Percentiles rank a stretch among this genome's conserved stretches.
These are phyloP conservation scores for Phytophthora constricta DNA, from an alignment of 352 stramenopile species.

Conservation along the genomic window DNA sequence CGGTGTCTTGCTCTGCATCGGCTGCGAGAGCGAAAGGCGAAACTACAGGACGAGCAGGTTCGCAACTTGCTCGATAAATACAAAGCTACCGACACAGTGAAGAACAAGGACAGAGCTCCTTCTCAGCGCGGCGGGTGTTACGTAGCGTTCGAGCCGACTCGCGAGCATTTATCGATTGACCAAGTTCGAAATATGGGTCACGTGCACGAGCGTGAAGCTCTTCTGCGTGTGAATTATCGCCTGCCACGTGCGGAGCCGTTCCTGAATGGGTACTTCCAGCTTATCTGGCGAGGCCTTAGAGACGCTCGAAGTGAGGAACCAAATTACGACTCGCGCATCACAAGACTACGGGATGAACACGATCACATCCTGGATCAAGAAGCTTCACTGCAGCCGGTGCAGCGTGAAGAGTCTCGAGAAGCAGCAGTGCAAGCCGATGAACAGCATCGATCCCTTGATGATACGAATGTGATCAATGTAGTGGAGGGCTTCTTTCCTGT, in stretches of 20 bases:
- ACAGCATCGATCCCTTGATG: constrained; percentile 19
- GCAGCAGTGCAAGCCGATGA: constrained; percentile 7
- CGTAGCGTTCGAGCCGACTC: constrained; percentile 49
- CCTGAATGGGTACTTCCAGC: constrained; percentile 68
- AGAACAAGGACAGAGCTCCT: constrained; percentile 21
- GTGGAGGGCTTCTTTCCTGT: constrained; percentile 50
- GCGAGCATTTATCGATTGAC: constrained; percentile 43
- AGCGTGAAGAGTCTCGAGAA: too few relatives aligned
- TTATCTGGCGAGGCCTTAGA: constrained; percentile 59
- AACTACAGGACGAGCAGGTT: constrained; percentile 31
- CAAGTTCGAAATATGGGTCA: constrained; percentile 35
- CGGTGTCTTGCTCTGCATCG: constrained; percentile 43
- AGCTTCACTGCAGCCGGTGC: too few relatives aligned
- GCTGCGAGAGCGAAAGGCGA: constrained; percentile 43
- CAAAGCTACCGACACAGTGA: background rate
- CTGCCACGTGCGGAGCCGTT: constrained; percentile 50
- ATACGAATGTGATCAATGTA: constrained; percentile 32
- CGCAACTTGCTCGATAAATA: constrained; percentile 2
- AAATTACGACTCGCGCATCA: constrained; percentile 50
- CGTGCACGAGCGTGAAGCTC: constrained; percentile 47
- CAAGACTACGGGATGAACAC: constrained; percentile 48
- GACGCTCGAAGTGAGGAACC: constrained; percentile 62
- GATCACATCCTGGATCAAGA: constrained; percentile 16
- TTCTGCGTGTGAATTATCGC: constrained; percentile 55
- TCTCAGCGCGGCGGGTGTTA: constrained; percentile 31